phyloP scores from a whole-genome alignment of 2,329 filamentous ascomycete species.

The Lojkania enalia region DNA sequence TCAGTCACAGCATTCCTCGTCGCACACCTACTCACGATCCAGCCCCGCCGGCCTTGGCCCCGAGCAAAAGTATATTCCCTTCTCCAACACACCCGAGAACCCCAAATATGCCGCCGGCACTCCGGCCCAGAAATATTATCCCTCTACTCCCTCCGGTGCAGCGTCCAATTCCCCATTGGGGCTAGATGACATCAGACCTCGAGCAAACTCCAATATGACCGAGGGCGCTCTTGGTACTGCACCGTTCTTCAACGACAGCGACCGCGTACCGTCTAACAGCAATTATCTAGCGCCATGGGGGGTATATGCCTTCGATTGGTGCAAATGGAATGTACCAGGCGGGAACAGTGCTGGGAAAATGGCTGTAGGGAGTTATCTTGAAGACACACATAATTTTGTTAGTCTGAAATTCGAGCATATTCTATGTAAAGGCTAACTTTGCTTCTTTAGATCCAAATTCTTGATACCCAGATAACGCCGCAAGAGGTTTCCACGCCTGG shows the following conservation, averaged over 20 bases:
- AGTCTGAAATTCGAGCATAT: conserved; percentile 29
- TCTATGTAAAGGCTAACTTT: conserved; percentile 16
- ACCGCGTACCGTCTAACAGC: conserved; percentile 72
- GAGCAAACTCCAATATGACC: conserved; percentile 78
- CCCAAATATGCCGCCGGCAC: conserved; percentile 48
- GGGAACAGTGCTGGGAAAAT: conserved; percentile 80
- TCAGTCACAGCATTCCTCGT: conserved; percentile 44
- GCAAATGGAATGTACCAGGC: conserved; percentile 86
- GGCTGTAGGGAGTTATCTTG: conserved; percentile 91
- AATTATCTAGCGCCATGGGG: conserved; percentile 95
- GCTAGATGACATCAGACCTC: conserved; percentile 86
- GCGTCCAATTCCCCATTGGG: conserved; percentile 86
- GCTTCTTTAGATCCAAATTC: conserved; percentile 80
- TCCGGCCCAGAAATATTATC: conserved; percentile 63
- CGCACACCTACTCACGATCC: conserved; percentile 73
- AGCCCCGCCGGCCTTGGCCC: conserved; percentile 70
- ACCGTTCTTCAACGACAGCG: conserved; percentile 65
- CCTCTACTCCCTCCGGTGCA: conserved; percentile 56
- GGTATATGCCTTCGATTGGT: conserved; percentile 98
- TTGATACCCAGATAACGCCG: conserved; percentile 79
- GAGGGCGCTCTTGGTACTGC: conserved; percentile 67
- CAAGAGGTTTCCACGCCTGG: conserved; percentile 71
- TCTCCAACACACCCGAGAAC: conserved; percentile 66
- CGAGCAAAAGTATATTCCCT: conserved; percentile 65
- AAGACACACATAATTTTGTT: conserved; percentile 98